Conservation (phyloP, 495 filamentous ascomycete genomes). For the Barbatosphaeria neglecta region DNA sequence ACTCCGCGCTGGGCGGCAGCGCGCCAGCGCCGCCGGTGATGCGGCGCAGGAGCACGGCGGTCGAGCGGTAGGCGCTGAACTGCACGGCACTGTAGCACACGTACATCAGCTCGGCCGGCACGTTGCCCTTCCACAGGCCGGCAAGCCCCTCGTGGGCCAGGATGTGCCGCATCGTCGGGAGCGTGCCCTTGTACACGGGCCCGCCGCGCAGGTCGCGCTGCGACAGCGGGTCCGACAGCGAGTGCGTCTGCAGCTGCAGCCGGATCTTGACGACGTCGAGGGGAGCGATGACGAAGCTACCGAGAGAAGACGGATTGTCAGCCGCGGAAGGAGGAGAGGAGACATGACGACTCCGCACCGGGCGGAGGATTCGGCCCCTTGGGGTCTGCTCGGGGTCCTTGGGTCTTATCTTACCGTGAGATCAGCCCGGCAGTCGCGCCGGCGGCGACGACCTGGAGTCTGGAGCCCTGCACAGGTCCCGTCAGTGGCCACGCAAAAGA, state of each 20-base stretch:
- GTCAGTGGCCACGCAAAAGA: neutral
- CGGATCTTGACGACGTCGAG: conserved; percentile 95
- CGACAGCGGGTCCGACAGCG: conserved; percentile 55
- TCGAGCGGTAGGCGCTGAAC: conserved; percentile 78
- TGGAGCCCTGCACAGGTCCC: conserved; percentile 54
- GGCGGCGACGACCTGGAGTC: conserved; percentile 67
- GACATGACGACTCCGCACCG: neutral
- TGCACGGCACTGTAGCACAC: conserved; percentile 77
- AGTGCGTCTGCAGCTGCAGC: conserved; percentile 81
- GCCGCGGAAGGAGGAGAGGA: neutral
- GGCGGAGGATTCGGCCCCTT: neutral
- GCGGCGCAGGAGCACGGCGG: conserved; percentile 46
- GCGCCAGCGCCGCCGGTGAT: conserved; percentile 20
- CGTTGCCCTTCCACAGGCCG: conserved; percentile 94
- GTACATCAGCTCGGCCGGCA: conserved; percentile 90
- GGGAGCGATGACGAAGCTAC: conserved; percentile 78
- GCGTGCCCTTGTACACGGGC: conserved; percentile 67
- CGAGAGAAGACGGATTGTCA: neutral
- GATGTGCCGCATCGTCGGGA: conserved; percentile 67
- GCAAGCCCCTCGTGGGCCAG: conserved; percentile 67
- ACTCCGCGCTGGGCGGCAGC: no score
- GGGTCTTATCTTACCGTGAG: conserved; percentile 77
- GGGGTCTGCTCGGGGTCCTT: neutral
- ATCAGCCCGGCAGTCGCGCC: conserved; percentile 83
- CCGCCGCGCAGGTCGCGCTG: conserved; percentile 37